Percentiles rank a stretch among this genome's conserved stretches.
Evolutionary conservation across 495 filamentous ascomycete genomes (phyloP).

Genomic region (Chaetomium fimeti): DNA sequence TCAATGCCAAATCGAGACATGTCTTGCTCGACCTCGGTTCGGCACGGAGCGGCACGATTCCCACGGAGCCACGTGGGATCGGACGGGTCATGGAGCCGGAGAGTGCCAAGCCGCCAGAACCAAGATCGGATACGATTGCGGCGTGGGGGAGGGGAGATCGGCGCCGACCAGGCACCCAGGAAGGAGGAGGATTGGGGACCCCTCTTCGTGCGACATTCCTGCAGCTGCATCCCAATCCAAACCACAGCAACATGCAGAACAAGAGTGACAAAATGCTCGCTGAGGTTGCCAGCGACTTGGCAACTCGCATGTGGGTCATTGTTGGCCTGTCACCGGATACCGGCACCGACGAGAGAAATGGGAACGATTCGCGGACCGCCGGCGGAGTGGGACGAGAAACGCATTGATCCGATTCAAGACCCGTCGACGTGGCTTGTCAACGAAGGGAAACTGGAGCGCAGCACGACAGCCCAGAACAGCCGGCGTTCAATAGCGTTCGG

Average conservation of each 20-base stretch:
- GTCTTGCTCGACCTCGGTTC: neutral
- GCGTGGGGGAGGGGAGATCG: neutral
- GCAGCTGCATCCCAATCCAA: too few relatives aligned
- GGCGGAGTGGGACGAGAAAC: neutral
- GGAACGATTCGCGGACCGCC: neutral
- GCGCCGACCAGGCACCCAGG: neutral
- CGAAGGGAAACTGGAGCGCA: neutral
- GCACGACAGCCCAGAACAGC: slow-evolving; percentile 2
- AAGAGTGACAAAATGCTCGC: neutral
- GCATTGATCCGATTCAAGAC: neutral
- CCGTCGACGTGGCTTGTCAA: slow-evolving; percentile 13
- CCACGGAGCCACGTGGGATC: slow-evolving; percentile 14
- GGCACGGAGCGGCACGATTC: neutral
- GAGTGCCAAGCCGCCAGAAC: neutral
- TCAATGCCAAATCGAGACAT: neutral
- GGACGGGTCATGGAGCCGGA: neutral
- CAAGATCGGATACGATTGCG: slow-evolving; percentile 5
- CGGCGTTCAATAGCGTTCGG: slow-evolving; percentile 13
- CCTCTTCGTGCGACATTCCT: neutral
- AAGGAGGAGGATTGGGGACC: slow-evolving; percentile 2
- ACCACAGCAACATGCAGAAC: slow-evolving; percentile 1
- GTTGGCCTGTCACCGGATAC: neutral
- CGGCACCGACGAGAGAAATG: neutral
- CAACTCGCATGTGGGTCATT: neutral
- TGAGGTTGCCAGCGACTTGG: neutral